Evolutionary conservation across 805 yeast species (phyloP).

Genomic region (Myxozyma mucilagina): DNA sequence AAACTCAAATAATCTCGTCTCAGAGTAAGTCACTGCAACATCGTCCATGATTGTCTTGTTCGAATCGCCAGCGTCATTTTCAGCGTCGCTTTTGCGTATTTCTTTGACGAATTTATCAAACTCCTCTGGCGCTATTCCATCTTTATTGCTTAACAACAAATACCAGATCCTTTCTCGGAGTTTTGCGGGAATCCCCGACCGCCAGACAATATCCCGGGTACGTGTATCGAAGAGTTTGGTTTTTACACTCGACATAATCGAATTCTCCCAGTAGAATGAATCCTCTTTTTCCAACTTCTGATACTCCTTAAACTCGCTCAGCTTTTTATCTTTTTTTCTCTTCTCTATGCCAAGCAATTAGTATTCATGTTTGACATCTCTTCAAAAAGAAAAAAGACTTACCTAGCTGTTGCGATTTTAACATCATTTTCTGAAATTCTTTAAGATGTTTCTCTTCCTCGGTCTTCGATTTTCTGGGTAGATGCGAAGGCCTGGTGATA

Average conservation of each 20-base stretch:
- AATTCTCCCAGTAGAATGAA: constrained; percentile 44
- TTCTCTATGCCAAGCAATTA: constrained; percentile 6
- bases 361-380: background rate
- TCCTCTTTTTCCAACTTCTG: constrained; percentile 34
- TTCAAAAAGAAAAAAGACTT: background rate
- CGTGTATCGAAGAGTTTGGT: constrained; percentile 40
- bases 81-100: background rate
- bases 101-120: constrained; percentile 3
- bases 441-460: constrained; percentile 57
- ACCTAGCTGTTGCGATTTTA: constrained; percentile 23
- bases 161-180: constrained; percentile 55
- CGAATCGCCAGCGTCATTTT: constrained; percentile 7
- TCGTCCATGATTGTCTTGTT: constrained; percentile 31
- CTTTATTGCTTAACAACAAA: constrained; percentile 9
- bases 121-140: background rate
- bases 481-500: constrained; percentile 60
- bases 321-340: constrained; percentile 24
- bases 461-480: constrained; percentile 61
- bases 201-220: constrained; percentile 61
- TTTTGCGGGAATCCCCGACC: constrained; percentile 51
- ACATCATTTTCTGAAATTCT: constrained; percentile 52
- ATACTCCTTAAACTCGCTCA: constrained; percentile 23
- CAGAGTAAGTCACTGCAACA: constrained; percentile 41
- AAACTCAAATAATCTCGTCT: constrained; percentile 43
- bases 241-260: constrained; percentile 42